phyloP scores from a whole-genome alignment of 2,329 filamentous ascomycete genomes.

The Sporothrix inflata region DNA sequence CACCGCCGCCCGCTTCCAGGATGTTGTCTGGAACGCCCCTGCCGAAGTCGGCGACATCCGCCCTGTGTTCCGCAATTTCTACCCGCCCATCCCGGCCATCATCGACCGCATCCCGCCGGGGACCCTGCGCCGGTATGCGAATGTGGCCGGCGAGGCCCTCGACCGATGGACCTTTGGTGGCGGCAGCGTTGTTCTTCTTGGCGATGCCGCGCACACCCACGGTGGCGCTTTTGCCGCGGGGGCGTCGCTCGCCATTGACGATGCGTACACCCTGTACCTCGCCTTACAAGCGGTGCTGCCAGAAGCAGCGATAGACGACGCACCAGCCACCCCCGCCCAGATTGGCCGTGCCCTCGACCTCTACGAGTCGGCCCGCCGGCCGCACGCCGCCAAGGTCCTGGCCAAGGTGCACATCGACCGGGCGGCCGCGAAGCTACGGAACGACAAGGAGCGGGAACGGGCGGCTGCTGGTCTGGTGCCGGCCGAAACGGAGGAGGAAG shows the following conservation, averaged over 20 bases:
- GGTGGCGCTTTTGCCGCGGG: conserved; percentile 29
- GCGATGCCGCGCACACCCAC: conserved; percentile 17
- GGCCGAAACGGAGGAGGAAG: background rate
- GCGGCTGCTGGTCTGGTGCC: background rate
- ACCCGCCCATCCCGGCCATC: conserved; percentile 26
- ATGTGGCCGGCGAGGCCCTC: background rate
- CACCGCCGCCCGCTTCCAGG: background rate
- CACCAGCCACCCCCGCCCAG: background rate
- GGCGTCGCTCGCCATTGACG: conserved; percentile 29
- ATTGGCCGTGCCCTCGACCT: background rate
- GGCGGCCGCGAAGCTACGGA: background rate
- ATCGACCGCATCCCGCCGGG: conserved; percentile 26
- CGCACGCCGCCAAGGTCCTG: background rate
- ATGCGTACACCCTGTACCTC: conserved; percentile 27
- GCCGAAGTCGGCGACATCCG: background rate
- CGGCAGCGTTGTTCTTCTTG: conserved; percentile 20
- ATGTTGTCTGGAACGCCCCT: background rate
- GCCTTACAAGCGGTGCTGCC: background rate
- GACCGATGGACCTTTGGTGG: conserved; percentile 15
- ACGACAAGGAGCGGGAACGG: background rate
- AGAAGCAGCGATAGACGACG: too few species aligned
- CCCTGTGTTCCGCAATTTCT: background rate
- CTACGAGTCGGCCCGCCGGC: background rate
- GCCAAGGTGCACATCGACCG: conserved; percentile 11
- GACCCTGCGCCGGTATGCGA: conserved; percentile 14